These are phyloP conservation scores for Bipolaris victoriae DNA, from an alignment of 2,329 filamentous ascomycete species.

Conservation along the genomic window DNA sequence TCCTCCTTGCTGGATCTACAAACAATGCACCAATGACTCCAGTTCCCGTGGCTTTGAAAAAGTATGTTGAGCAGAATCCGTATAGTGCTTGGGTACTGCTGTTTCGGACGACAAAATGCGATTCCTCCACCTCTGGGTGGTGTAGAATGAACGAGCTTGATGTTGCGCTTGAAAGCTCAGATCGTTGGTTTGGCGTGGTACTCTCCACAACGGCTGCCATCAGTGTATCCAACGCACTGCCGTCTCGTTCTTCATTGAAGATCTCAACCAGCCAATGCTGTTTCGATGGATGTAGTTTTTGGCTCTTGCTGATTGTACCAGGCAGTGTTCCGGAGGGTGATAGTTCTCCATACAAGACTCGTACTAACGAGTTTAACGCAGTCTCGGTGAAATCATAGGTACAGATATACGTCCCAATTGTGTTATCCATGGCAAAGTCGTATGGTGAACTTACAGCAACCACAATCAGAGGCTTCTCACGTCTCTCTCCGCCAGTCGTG, in stretches of 20 bases:
- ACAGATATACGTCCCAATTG: conserved; percentile 90
- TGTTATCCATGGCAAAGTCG: conserved; percentile 91
- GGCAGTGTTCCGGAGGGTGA: conserved; percentile 63
- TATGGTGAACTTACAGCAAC: conserved; percentile 95
- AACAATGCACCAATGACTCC: conserved; percentile 86
- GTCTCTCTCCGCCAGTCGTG: conserved; percentile 71
- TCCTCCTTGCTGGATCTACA: conserved; percentile 84
- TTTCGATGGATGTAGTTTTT: conserved; percentile 84
- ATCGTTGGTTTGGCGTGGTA: conserved; percentile 69
- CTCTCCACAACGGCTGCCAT: conserved; percentile 72
- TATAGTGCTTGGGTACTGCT: conserved; percentile 90
- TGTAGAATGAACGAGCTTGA: conserved; percentile 78
- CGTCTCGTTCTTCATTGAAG: conserved; percentile 81
- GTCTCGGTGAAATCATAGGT: conserved; percentile 97
- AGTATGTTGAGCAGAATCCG: conserved; percentile 91
- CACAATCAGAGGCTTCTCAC: conserved; percentile 84
- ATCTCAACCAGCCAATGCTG: conserved; percentile 94
- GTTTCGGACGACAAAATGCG: conserved; percentile 91
- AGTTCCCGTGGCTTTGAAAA: conserved; percentile 69
- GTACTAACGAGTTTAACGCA: conserved; percentile 81
- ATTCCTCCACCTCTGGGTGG: conserved; percentile 73
- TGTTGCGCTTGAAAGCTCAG: conserved; percentile 70
- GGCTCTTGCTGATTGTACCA: conserved; percentile 82
- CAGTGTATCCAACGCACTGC: conserved; percentile 74
- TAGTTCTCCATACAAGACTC: conserved; percentile 80